These are phyloP conservation scores for Cryptococcus hybrid DNA, from an alignment of 1,284 basidiomycete genomes.

Conservation along the genomic window DNA sequence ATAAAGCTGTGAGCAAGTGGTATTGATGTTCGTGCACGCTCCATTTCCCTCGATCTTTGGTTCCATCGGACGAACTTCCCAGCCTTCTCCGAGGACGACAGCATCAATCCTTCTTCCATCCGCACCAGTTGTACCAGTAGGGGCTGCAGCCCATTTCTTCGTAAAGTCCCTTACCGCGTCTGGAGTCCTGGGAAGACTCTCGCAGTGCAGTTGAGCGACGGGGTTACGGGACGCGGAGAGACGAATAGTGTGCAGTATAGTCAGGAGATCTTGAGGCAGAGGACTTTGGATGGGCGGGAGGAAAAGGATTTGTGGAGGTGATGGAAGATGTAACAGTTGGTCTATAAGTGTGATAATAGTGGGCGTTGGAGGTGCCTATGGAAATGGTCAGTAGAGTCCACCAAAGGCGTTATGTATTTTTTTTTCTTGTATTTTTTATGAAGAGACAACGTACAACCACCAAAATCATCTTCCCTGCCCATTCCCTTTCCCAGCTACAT, in stretches of 20 bases:
- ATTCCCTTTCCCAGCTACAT: conserved; percentile 49
- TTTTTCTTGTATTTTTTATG: too few relatives aligned
- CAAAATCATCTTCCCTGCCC: conserved; percentile 50
- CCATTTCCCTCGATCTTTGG: conserved; percentile 22
- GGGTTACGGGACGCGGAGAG: conserved; percentile 30
- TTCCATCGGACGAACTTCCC: conserved; percentile 27
- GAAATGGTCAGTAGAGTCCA: not conserved
- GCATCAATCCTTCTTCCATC: conserved; percentile 47
- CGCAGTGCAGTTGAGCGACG: conserved; percentile 44
- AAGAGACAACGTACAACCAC: conserved; percentile 28
- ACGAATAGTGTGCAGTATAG: conserved; percentile 45
- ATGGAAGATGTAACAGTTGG: conserved; percentile 42
- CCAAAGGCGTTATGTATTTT: conserved; percentile 6
- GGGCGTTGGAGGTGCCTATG: conserved; percentile 43
- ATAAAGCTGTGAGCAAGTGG: conserved; percentile 69
- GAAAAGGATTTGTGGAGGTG: conserved; percentile 49
- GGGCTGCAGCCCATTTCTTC: conserved; percentile 37
- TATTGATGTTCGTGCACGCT: conserved; percentile 54
- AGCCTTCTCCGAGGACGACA: conserved; percentile 44
- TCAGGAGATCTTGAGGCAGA: conserved; percentile 40
- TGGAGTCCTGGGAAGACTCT: conserved; percentile 40
- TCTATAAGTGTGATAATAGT: conserved; percentile 43
- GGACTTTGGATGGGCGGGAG: conserved; percentile 43
- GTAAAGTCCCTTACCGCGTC: conserved; percentile 40
- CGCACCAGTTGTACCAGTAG: conserved; percentile 38